A percentile compares a stretch with the other conserved stretches of the same genome.
Conservation (phyloP, 306 rosid species). For the Calophaca sinica region DNA sequence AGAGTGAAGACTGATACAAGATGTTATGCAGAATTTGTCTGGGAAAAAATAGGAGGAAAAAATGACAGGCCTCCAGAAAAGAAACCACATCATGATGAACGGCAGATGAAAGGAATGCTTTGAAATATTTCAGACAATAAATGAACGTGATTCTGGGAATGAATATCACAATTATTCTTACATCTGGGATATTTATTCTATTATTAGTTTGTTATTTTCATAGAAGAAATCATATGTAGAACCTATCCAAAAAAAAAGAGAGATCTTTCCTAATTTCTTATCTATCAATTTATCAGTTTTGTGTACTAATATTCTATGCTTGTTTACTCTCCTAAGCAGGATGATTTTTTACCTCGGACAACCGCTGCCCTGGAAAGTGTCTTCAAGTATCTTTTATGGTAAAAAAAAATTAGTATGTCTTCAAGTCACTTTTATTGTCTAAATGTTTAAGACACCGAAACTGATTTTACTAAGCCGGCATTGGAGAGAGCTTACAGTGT, state of each 20-base stretch:
- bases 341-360: conserved; percentile 94
- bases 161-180: conserved; percentile 11
- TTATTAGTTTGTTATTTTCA: neutral
- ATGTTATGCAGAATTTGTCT: neutral
- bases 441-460: conserved; percentile 35
- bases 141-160: conserved; percentile 18
- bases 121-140: conserved; percentile 22
- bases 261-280: conserved; percentile 1
- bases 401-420: conserved; percentile 47
- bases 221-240: conserved; percentile 18
- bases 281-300: conserved; percentile 39
- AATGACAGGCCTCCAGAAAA: conserved; percentile 6
- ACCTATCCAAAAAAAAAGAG: conserved; percentile 18
- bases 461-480: conserved; percentile 20
- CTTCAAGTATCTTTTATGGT: conserved; percentile 89
- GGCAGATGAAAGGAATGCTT: conserved; percentile 31
- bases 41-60: neutral
- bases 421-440: neutral
- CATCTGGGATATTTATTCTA: neutral
- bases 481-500: conserved; percentile 13
- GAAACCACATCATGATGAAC: neutral
- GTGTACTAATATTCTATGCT: conserved; percentile 35
- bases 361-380: conserved; percentile 71
- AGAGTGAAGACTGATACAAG: conserved; percentile 13
- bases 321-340: conserved; percentile 58